Evolutionary conservation across 2,329 filamentous ascomycete genomes (phyloP), one percentile per base, ranked within the genome.

Genomic region (Hortaea sp.): DNA sequence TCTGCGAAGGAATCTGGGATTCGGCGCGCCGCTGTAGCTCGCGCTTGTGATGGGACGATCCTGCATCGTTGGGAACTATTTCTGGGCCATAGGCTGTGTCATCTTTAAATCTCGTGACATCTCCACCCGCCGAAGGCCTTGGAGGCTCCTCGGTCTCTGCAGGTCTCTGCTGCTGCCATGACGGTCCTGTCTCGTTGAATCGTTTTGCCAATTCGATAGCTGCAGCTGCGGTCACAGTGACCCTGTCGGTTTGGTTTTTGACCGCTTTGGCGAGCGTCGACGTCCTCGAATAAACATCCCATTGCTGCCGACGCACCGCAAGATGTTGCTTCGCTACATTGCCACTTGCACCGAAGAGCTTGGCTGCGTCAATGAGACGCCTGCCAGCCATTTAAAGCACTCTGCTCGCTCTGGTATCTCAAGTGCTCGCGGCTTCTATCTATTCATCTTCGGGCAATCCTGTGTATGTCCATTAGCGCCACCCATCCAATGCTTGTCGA

Each of bases 201-300:
- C 77, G 70, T 51, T 73, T 71, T 10, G 74, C 75, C 43, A 84
- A 69, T 43, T 75, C 74, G 32, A 77, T 71, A 13, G 79, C 79
- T 38, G 81, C 80, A 54, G 76, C 72, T 34, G 74, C 72, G 12
- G 79, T 82, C 43, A 81, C 66, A 1, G 78, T 78, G 42, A 83
- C 64, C 46, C 76, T 72, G 51, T 82, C 77, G 1, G 76, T 77
- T 64, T 82, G 79, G 43, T 61, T 70, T 61, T 79, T 79, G 46
- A 82, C 69, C 10, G 76, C 75, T 60, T 77, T 80, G 29, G 78
- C 77, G 41, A 85, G 63, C 29, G 76, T 78, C 2, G 82, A 85
- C 0, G 82, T 84, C 53, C 75, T 72, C 42, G 69, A 78, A 63
- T 77, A 84, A 41, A 78, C 64, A 59, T 83, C 76, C 56, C 82